Percentiles rank a stretch among this genome's conserved stretches.
These are phyloP conservation scores for Fomitopsis pulvina DNA, from an alignment of 768 basidiomycete species.

Conservation along the genomic window DNA sequence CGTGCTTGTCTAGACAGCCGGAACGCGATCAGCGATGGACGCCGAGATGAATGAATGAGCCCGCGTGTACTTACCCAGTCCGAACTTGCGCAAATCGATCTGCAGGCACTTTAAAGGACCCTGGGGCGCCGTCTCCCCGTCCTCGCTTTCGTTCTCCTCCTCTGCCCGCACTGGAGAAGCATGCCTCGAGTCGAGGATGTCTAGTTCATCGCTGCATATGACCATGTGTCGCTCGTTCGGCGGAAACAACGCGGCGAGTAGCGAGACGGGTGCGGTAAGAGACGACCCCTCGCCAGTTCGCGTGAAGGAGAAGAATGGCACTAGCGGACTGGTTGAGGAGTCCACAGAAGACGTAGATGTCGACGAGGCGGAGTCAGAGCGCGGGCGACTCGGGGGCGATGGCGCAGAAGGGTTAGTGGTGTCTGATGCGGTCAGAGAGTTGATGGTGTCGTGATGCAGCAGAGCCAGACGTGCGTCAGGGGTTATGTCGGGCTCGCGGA, in stretches of 20 bases:
- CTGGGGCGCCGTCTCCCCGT: conserved; percentile 13
- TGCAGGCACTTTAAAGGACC: conserved; percentile 56
- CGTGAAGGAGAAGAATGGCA: conserved; percentile 80
- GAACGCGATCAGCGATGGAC: not conserved
- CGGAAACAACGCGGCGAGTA: conserved; percentile 66
- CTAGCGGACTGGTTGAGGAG: conserved; percentile 16
- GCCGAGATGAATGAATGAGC: not conserved
- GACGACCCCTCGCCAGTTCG: conserved; percentile 72
- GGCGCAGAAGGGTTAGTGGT: not conserved
- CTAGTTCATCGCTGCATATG: conserved; percentile 65
- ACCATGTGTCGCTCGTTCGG: conserved; percentile 68
- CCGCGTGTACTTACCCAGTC: conserved; percentile 44
- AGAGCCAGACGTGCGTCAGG: conserved; percentile 1
- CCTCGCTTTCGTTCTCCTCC: conserved; percentile 32
- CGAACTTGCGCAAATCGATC: conserved; percentile 67
- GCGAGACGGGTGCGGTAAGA: conserved; percentile 61
- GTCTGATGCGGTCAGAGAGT: not conserved
- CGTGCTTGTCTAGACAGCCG: conserved; percentile 54
- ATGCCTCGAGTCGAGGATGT: conserved; percentile 39
- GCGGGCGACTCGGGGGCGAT: conserved; percentile 8
- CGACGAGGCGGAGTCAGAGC: conserved; percentile 8
- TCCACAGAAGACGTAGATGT: conserved; percentile 4
- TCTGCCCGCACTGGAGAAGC: conserved; percentile 15
- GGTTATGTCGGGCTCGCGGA: not conserved
- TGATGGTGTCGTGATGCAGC: conserved; percentile 6